phyloP scores from a whole-genome alignment of 2,329 filamentous ascomycete species.

The Fusarium cyanostomum region DNA sequence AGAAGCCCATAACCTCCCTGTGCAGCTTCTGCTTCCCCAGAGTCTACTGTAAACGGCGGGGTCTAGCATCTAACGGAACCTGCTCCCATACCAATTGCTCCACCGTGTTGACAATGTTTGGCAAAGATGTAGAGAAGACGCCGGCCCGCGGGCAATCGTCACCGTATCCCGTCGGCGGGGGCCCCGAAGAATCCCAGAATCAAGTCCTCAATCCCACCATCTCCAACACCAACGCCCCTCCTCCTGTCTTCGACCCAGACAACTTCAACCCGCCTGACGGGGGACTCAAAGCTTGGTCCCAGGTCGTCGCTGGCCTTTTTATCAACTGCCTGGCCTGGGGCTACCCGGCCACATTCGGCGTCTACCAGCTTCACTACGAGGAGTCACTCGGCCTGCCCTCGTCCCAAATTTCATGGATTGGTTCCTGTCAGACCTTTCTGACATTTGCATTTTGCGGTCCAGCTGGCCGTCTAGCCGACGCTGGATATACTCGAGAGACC shows the following conservation, averaged over 20 bases:
- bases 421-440: conserved; percentile 61
- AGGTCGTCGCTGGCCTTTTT: conserved; percentile 58
- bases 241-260: conserved; percentile 28
- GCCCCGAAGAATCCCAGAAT: conserved; percentile 1
- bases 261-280: conserved; percentile 53
- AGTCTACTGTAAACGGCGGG: neutral
- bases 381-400: conserved; percentile 47
- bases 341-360: conserved; percentile 59
- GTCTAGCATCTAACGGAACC: conserved; percentile 17
- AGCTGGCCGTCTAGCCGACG: conserved; percentile 60
- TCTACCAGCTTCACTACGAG: conserved; percentile 64
- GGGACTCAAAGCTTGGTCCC: conserved; percentile 59
- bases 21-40: neutral
- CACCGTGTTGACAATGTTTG: conserved; percentile 31
- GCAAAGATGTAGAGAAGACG: conserved; percentile 34
- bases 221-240: conserved; percentile 41
- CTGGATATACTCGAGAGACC: conserved; percentile 56
- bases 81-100: neutral
- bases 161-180: neutral
- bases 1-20: conserved; percentile 17
- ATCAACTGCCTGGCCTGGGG: conserved; percentile 63
- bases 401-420: conserved; percentile 56
- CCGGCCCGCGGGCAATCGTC: conserved; percentile 10
- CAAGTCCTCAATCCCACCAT: conserved; percentile 32
- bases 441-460: conserved; percentile 59